Percentiles rank a stretch among this genome's conserved stretches.
These are phyloP conservation scores for Plenodomus biglobosus DNA, from an alignment of 2,329 filamentous ascomycete species.

Conservation along the genomic window DNA sequence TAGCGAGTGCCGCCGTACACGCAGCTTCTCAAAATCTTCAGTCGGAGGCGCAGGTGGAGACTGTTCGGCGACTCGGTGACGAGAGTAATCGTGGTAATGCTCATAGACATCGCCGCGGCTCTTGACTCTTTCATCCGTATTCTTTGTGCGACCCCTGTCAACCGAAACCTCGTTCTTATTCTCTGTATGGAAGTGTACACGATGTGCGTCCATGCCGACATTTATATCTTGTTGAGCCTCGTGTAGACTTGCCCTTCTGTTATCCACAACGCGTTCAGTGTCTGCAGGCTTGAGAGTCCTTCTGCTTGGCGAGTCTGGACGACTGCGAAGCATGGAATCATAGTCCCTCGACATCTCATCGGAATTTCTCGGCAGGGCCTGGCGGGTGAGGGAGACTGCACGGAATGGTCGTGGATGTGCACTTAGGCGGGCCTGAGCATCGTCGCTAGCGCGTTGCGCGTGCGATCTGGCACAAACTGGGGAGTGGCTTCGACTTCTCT, in stretches of 20 bases:
- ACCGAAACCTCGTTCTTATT: conserved; percentile 3
- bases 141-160: conserved; percentile 1
- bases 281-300: conserved; percentile 30
- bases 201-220: conserved; percentile 34
- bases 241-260: conserved; percentile 17
- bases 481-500: conserved; percentile 15
- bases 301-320: conserved; percentile 16
- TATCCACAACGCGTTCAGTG: conserved; percentile 19
- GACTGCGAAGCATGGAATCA: conserved; percentile 9
- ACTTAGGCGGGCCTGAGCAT: conserved; percentile 27
- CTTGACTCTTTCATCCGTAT: conserved; percentile 6
- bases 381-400: conserved; percentile 23
- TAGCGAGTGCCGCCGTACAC: conserved; percentile 15
- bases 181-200: conserved; percentile 34
- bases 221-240: conserved; percentile 30
- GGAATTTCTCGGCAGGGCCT: conserved; percentile 13
- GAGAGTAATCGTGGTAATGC: conserved; percentile 16
- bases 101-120: conserved; percentile 11
- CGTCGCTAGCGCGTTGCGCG: conserved; percentile 13
- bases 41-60: conserved; percentile 13
- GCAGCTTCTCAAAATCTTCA: conserved; percentile 22
- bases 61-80: conserved; percentile 14
- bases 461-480: conserved; percentile 8
- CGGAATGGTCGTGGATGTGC: conserved; percentile 30
- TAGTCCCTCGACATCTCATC: conserved; percentile 22